Conservation (phyloP, 2,329 filamentous ascomycete species). For the Xylariaceae sp. region DNA sequence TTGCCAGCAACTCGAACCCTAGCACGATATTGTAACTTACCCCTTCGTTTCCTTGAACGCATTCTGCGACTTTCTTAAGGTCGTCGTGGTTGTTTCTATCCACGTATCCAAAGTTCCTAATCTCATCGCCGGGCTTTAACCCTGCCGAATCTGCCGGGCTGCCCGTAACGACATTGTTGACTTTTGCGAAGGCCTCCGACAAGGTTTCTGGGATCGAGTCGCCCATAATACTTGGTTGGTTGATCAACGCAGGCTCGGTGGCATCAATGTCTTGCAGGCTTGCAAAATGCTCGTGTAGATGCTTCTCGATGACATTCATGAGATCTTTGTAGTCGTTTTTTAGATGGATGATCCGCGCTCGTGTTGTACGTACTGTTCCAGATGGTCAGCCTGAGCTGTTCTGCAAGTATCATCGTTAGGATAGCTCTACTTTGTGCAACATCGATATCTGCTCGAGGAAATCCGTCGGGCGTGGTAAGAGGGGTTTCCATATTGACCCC, state of each 20-base stretch:
- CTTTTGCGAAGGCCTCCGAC: conserved; percentile 75
- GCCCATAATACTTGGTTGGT: conserved; percentile 32
- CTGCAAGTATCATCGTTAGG: not conserved
- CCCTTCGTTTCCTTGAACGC: conserved; percentile 86
- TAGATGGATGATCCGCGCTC: conserved; percentile 84
- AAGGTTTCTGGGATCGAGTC: conserved; percentile 41
- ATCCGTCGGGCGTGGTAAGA: conserved; percentile 86
- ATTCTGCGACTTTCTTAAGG: conserved; percentile 83
- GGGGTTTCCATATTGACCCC: conserved; percentile 89
- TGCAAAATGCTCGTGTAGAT: conserved; percentile 91
- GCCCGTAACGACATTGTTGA: conserved; percentile 76
- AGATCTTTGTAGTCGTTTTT: conserved; percentile 92
- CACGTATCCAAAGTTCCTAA: conserved; percentile 83
- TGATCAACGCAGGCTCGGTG: conserved; percentile 30
- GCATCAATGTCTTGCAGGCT: conserved; percentile 58
- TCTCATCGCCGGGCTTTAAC: conserved; percentile 75
- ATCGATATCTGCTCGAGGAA: conserved; percentile 89
- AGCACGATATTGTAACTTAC: conserved; percentile 57
- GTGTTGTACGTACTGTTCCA: conserved; percentile 79
- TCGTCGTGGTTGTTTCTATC: conserved; percentile 85
- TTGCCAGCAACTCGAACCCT: not conserved
- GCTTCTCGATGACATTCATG: conserved; percentile 81
- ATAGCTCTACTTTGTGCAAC: conserved; percentile 78
- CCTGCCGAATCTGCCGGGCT: conserved; percentile 86
- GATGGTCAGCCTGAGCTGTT: conserved; percentile 15